phyloP scores from a whole-genome alignment of 768 basidiomycete species.

The Galerina sulciceps region DNA sequence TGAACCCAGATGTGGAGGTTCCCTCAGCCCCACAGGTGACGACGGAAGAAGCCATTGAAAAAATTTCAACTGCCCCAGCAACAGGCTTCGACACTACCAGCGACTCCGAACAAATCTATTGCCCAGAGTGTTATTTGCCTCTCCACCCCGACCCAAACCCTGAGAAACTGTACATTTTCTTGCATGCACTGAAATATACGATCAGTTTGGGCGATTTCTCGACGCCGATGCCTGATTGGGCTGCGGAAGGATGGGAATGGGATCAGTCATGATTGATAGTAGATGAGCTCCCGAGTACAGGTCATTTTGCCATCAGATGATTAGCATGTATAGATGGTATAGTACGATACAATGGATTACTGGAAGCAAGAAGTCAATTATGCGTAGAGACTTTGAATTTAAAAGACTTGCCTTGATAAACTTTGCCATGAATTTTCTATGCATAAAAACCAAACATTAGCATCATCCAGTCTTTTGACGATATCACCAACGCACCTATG shows the following conservation, averaged over 20 bases:
- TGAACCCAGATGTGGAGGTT: not conserved
- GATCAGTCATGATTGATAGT: slow-evolving; percentile 35
- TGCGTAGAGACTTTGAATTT: not conserved
- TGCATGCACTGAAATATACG: slow-evolving; percentile 89
- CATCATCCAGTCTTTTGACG: not conserved
- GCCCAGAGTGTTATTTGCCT: slow-evolving; percentile 90
- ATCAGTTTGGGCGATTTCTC: slow-evolving; percentile 82
- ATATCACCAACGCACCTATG: slow-evolving; percentile 67
- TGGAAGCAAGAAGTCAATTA: not conserved
- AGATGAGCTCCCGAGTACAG: not conserved
- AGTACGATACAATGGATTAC: slow-evolving; percentile 26
- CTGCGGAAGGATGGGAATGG: slow-evolving; percentile 74
- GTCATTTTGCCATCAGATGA: not conserved
- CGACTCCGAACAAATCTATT: slow-evolving; percentile 62
- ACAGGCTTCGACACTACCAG: slow-evolving; percentile 40
- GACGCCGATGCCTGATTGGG: slow-evolving; percentile 91
- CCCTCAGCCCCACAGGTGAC: slow-evolving; percentile 32
- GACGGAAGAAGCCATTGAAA: slow-evolving; percentile 52
- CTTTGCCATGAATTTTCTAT: slow-evolving; percentile 93
- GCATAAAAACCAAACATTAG: slow-evolving; percentile 5
- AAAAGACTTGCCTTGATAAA: slow-evolving; percentile 73
- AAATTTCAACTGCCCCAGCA: slow-evolving; percentile 40
- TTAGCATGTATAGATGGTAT: slow-evolving; percentile 14
- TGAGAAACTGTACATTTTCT: slow-evolving; percentile 91
- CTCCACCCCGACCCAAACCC: slow-evolving; percentile 93